Evolutionary conservation across 495 filamentous ascomycete species (phyloP).

Genomic region (Lepidopterella palustris): DNA sequence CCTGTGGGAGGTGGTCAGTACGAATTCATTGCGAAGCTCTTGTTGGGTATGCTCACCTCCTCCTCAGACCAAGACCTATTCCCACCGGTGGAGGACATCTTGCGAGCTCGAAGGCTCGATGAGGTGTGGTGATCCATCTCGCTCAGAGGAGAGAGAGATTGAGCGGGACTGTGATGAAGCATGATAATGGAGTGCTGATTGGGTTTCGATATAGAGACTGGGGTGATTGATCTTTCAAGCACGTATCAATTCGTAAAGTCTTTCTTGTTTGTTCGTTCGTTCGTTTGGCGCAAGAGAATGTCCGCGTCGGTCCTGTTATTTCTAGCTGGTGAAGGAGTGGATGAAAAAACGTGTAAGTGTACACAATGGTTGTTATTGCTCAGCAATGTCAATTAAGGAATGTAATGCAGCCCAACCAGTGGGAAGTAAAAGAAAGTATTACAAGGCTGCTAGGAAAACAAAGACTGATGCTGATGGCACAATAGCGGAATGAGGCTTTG

Average conservation of each 20-base stretch:
- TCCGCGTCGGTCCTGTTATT: not conserved
- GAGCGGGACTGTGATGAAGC: conserved; percentile 27
- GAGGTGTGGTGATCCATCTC: conserved; percentile 23
- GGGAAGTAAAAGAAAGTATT: conserved; percentile 34
- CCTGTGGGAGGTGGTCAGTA: conserved; percentile 49
- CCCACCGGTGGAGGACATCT: conserved; percentile 32
- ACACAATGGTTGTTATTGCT: conserved; percentile 26
- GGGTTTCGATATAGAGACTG: conserved; percentile 4
- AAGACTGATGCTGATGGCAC: conserved; percentile 25
- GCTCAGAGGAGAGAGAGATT: conserved; percentile 27
- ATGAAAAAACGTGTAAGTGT: conserved; percentile 20
- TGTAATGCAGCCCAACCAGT: conserved; percentile 35
- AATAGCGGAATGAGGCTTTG: conserved; percentile 23
- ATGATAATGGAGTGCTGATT: conserved; percentile 8
- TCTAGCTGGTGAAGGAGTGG: conserved; percentile 29
- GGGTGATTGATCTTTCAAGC: not conserved
- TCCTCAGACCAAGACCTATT: conserved; percentile 37
- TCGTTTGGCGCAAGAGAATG: not conserved
- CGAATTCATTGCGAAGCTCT: conserved; percentile 4
- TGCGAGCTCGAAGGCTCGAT: conserved; percentile 24
- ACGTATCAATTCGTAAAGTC: conserved; percentile 11
- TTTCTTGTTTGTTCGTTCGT: not conserved
- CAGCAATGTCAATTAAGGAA: conserved; percentile 37
- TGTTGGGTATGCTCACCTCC: conserved; percentile 21
- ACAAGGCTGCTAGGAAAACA: conserved; percentile 32